A percentile compares a stretch with the other conserved stretches of the same genome.
Conservation (phyloP, 306 rosid genomes). For the Astragalus membranaceus region DNA sequence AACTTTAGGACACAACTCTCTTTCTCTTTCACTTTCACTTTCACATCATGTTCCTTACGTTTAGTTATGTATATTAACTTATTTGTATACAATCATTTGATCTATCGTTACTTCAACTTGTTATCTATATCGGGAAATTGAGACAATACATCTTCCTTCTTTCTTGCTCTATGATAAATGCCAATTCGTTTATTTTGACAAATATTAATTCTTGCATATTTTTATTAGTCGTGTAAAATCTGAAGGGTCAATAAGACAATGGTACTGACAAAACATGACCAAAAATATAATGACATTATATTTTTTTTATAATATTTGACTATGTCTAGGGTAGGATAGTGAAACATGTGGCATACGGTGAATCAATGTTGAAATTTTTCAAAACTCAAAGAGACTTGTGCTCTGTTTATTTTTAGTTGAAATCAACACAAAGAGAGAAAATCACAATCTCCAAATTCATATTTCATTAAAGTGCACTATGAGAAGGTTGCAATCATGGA, state of each 20-base stretch:
- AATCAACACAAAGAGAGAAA: too few relatives aligned
- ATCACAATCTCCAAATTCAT: too few relatives aligned
- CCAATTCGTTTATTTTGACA: neutral
- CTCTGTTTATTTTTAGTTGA: too few relatives aligned
- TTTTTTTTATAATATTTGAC: too few relatives aligned
- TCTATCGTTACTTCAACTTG: slow-evolving; percentile 26
- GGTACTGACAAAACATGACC: neutral
- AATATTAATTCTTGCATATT: slow-evolving; percentile 1
- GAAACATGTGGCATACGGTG: too few relatives aligned
- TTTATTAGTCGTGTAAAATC: neutral
- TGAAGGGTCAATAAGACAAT: slow-evolving; percentile 16
- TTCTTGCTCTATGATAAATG: neutral
- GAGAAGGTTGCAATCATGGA: too few relatives aligned
- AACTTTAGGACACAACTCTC: slow-evolving; percentile 5
- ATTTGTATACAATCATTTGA: slow-evolving; percentile 54
- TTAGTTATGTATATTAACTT: slow-evolving; percentile 52
- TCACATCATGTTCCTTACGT: slow-evolving; percentile 23
- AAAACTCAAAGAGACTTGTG: too few relatives aligned
- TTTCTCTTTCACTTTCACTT: slow-evolving; percentile 29
- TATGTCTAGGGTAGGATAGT: too few relatives aligned
- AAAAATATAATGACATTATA: too few relatives aligned
- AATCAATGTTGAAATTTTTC: too few relatives aligned
- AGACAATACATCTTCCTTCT: slow-evolving; percentile 22
- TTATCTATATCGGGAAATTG: slow-evolving; percentile 33
- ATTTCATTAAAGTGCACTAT: too few relatives aligned